These are phyloP conservation scores for Chlamydomonas urium DNA, from an alignment of 139 green algal species.

Conservation along the genomic window DNA sequence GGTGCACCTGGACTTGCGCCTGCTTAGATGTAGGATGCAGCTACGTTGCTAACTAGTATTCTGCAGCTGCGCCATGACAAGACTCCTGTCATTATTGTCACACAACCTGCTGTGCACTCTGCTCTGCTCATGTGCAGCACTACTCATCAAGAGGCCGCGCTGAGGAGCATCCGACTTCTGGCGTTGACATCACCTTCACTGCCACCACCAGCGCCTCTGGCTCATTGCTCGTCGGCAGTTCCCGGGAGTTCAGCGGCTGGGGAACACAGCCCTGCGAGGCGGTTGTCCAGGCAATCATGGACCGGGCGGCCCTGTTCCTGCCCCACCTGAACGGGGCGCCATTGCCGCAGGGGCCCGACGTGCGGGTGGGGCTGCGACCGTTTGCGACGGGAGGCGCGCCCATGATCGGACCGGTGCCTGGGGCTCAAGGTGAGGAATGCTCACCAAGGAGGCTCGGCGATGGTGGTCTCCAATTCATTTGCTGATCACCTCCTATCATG, in stretches of 20 bases:
- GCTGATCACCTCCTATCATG: no score
- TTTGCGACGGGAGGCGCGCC: slow-evolving; percentile 51
- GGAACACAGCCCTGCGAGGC: slow-evolving; percentile 11
- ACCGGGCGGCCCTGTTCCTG: slow-evolving; percentile 51
- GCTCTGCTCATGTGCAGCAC: no score
- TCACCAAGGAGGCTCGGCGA: neutral
- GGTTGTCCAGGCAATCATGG: slow-evolving; percentile 59
- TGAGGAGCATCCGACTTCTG: no score
- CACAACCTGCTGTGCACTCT: no score
- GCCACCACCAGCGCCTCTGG: slow-evolving; percentile 61
- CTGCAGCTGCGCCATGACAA: no score
- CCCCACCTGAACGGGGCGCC: slow-evolving; percentile 32
- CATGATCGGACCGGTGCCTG: slow-evolving; percentile 49
- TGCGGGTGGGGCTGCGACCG: slow-evolving; percentile 57
- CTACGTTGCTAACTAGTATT: no score
- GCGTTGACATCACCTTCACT: slow-evolving; percentile 71
- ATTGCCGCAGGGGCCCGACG: neutral
- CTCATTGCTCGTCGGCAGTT: slow-evolving; percentile 52
- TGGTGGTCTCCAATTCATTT: neutral
- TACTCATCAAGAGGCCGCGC: no score
- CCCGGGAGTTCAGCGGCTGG: slow-evolving; percentile 58
- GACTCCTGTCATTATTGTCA: no score
- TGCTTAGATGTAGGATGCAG: no score
- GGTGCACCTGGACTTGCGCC: no score
- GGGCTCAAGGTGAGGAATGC: slow-evolving; percentile 20